Conservation (phyloP, 1,139 yeast species). For the Candida pseudoviswanathii region DNA sequence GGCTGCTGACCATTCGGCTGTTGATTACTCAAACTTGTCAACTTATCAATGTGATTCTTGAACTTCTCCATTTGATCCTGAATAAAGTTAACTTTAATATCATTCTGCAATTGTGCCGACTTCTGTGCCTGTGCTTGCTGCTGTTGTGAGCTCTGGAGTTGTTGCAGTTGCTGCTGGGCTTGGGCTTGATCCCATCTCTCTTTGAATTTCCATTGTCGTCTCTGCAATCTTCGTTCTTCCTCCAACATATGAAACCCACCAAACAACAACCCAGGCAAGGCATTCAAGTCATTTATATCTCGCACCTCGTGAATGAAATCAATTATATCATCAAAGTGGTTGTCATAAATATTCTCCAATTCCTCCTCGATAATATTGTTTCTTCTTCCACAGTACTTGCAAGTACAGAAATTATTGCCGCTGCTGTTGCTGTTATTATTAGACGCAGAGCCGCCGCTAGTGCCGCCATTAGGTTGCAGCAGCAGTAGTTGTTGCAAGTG, state of each 20-base stretch:
- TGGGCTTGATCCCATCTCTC: slow-evolving; percentile 13
- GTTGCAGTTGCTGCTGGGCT: neutral
- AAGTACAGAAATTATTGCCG: slow-evolving; percentile 50
- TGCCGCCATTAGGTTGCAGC: slow-evolving; percentile 12
- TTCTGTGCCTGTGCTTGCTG: neutral
- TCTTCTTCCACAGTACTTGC: slow-evolving; percentile 80
- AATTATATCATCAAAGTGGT: slow-evolving; percentile 57
- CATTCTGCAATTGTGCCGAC: neutral
- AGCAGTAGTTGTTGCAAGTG: slow-evolving; percentile 17
- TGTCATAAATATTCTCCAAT: slow-evolving; percentile 56
- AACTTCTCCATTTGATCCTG: slow-evolving; percentile 14
- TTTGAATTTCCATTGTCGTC: slow-evolving; percentile 27
- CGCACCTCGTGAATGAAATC: slow-evolving; percentile 43
- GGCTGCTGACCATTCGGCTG: neutral
- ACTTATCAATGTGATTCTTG: slow-evolving; percentile 10
- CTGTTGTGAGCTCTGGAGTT: neutral
- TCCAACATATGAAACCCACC: slow-evolving; percentile 45
- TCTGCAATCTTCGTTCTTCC: slow-evolving; percentile 37
- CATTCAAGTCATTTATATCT: slow-evolving; percentile 44
- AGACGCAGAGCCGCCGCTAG: slow-evolving; percentile 1
- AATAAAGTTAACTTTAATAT: slow-evolving; percentile 3
- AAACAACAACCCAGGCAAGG: slow-evolving; percentile 42
- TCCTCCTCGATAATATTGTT: slow-evolving; percentile 76
- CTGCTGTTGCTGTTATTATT: slow-evolving; percentile 6
- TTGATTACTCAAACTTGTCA: slow-evolving; percentile 4